Evolutionary conservation across 768 basidiomycete species (phyloP).

Genomic region (Pulveroboletus sp.): DNA sequence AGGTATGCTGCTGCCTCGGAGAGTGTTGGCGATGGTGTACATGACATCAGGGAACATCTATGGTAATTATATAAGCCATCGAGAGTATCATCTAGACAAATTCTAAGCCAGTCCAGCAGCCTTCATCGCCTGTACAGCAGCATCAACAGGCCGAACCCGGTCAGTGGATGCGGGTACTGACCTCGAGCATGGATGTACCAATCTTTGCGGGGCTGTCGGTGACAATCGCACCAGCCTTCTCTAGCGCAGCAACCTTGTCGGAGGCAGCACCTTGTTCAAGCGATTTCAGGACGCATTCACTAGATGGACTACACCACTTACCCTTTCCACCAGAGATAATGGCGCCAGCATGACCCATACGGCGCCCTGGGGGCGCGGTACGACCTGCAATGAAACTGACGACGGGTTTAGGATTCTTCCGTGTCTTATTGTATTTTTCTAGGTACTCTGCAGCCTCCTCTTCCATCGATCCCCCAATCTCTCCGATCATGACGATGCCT

Average conservation of each 20-base stretch:
- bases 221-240: slow-evolving; percentile 90
- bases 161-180: slow-evolving; percentile 29
- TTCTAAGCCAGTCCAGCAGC: slow-evolving; percentile 66
- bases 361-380: slow-evolving; percentile 95
- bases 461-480: slow-evolving; percentile 99
- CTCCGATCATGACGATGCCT: slow-evolving; percentile 98
- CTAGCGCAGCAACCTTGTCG: slow-evolving; percentile 91
- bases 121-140: slow-evolving; percentile 64
- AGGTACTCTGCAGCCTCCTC: slow-evolving; percentile 98
- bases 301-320: slow-evolving; percentile 23
- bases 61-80: slow-evolving; percentile 38
- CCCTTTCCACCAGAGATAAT: slow-evolving; percentile 99
- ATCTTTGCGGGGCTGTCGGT: slow-evolving; percentile 96
- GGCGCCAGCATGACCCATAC: slow-evolving; percentile 98
- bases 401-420: slow-evolving; percentile 86
- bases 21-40: slow-evolving; percentile 43
- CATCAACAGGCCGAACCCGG: slow-evolving; percentile 4
- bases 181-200: slow-evolving; percentile 86
- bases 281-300: not conserved
- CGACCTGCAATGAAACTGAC: slow-evolving; percentile 98
- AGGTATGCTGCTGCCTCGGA: slow-evolving; percentile 62
- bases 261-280: slow-evolving; percentile 66
- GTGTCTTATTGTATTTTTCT: slow-evolving; percentile 88
- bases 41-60: slow-evolving; percentile 23
- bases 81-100: slow-evolving; percentile 4